These are phyloP conservation scores for Pyrus communis DNA, from an alignment of 306 rosid genomes.

Conservation along the genomic window DNA sequence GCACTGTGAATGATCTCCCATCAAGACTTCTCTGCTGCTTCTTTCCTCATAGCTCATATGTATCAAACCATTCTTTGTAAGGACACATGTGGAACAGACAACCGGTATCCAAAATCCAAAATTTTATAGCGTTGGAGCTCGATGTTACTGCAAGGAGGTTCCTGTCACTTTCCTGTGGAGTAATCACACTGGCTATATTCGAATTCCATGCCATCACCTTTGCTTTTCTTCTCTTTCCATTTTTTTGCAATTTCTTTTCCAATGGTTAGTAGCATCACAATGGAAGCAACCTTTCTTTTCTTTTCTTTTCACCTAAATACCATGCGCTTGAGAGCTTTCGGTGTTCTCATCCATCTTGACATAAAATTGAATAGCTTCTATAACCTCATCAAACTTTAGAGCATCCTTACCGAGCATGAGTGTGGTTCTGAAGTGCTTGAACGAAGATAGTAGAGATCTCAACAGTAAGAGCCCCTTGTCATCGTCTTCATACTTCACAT, in stretches of 20 bases:
- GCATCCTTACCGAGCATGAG: neutral
- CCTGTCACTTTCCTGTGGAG: too few species aligned
- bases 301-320: neutral
- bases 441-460: neutral
- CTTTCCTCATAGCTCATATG: too few species aligned
- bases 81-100: neutral
- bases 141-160: neutral
- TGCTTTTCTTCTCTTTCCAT: neutral
- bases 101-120: neutral
- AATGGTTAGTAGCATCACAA: too few species aligned
- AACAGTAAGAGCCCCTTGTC: neutral
- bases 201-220: neutral
- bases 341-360: neutral
- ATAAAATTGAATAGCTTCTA: neutral
- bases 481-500: neutral
- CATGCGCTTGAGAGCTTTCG: neutral
- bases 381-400: neutral
- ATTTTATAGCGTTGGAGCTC: neutral
- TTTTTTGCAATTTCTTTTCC: neutral
- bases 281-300: neutral
- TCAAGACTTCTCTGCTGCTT: too few species aligned
- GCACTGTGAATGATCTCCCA: too few species aligned
- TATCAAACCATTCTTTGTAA: neutral
- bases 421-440: neutral
- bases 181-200: neutral